A percentile compares a stretch with the other conserved stretches of the same genome.
Evolutionary conservation across 2,329 filamentous ascomycete species (phyloP).

Genomic region (Ophiostoma pallidulum): DNA sequence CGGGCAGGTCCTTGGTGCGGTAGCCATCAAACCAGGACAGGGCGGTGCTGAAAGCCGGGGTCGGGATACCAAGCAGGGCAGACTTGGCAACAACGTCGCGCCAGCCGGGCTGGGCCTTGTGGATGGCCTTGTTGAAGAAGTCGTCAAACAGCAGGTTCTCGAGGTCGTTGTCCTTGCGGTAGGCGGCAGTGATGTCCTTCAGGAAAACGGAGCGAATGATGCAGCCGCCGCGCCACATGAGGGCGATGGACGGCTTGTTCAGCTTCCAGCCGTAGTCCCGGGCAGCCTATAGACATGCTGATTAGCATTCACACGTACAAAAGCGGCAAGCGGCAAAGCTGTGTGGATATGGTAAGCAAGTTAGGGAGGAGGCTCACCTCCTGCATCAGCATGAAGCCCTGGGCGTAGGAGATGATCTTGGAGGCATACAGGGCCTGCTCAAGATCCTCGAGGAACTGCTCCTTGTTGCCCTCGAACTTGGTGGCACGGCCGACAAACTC

Average conservation of each 20-base stretch:
- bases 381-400: conserved; percentile 99
- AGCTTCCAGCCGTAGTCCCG: conserved; percentile 97
- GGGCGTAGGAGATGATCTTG: conserved; percentile 99
- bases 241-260: conserved; percentile 98
- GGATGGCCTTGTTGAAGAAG: conserved; percentile 99
- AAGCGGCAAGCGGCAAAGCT: too few relatives aligned
- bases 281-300: conserved; percentile 54
- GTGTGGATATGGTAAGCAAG: neutral
- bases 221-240: conserved; percentile 99
- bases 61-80: conserved; percentile 89
- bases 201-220: conserved; percentile 99
- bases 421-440: conserved; percentile 98
- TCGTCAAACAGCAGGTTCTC: conserved; percentile 98
- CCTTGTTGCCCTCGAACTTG: conserved; percentile 81
- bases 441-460: conserved; percentile 90
- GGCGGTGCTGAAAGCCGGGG: conserved; percentile 91
- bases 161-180: conserved; percentile 87
- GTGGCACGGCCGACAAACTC: conserved; percentile 61
- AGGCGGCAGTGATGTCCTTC: conserved; percentile 97
- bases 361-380: conserved; percentile 52
- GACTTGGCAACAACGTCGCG: conserved; percentile 85
- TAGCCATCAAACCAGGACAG: conserved; percentile 99
- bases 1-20: conserved; percentile 91
- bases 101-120: conserved; percentile 90
- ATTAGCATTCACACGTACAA: too few relatives aligned